Evolutionary conservation across 352 stramenopile genomes (phyloP), one percentile per base, ranked within the genome.

Genomic region (Elongisporangium undulatum): DNA sequence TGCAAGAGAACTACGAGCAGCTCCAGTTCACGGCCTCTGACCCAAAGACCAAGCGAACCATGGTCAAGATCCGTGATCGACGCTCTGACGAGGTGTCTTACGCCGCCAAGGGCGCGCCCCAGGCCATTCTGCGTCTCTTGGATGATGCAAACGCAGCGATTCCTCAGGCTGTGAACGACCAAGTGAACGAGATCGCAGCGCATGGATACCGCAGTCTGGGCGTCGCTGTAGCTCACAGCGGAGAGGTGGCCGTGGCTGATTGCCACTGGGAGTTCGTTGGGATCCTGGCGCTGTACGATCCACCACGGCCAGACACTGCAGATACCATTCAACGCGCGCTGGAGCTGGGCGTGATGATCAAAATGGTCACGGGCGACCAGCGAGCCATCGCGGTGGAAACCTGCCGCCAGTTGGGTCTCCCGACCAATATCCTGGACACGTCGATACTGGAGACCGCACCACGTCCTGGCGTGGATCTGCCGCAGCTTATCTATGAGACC

Each of bases 301-400:
- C 95, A 41, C 94, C 95, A 55, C 87, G 95, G 53, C 79, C 91
- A 61, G 95, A 98, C 69, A 98, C 94, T 51, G 77, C 79, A 13
- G 77, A 92, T 52, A 98, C 96, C 5, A 97, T 98, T 64, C 80
- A 94, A 63, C 87, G 87, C 38, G 87, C 94, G 7, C 81, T 96
- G 64, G 79, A 92, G 64, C 76, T 95, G 16, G 96, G 96, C 52
- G 92, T 98, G 55, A 78, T 73, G 1, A 93, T 98, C 23, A 98
- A 98, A 76, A 98, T 98, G 94, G 89, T 98, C 45, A 98, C 95
- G 24, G 95, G 95, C 67, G 95, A 98, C 67, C 95, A 98, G 71
- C 77, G 83, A 41, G 77, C 89, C 38, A 98, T 98, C 69, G 94
- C 92, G 49, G 77, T 93, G 22, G 90, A 98, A 75, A 98, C 94